Conservation (phyloP, 495 filamentous ascomycete genomes). For the Talaromyces proteolyticus region DNA sequence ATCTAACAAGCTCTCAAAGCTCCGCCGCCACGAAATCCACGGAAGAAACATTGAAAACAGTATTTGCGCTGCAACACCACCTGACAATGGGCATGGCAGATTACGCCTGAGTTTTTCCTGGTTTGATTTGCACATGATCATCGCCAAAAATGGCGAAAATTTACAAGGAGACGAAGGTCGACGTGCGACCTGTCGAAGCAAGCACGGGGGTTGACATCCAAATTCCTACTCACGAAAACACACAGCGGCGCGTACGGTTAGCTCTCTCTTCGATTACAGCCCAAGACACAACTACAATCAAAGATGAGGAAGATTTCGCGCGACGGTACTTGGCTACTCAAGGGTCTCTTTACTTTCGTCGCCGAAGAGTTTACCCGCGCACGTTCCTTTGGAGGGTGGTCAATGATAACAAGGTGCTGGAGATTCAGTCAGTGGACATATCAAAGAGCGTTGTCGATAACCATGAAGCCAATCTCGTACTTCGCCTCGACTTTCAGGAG, state of each 20-base stretch:
- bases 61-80: not conserved
- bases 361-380: slow-evolving; percentile 65
- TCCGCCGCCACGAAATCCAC: not conserved
- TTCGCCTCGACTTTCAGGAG: slow-evolving; percentile 71
- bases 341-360: slow-evolving; percentile 79
- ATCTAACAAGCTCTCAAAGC: slow-evolving; percentile 1
- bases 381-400: slow-evolving; percentile 87
- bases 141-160: slow-evolving; percentile 41
- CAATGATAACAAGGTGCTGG: slow-evolving; percentile 71
- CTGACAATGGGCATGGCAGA: not conserved
- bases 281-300: slow-evolving; percentile 32
- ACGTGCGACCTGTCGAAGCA: slow-evolving; percentile 66
- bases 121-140: not conserved
- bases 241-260: slow-evolving; percentile 37
- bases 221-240: slow-evolving; percentile 50
- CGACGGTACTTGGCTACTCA: slow-evolving; percentile 67
- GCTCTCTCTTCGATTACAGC: slow-evolving; percentile 32
- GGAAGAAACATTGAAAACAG: not conserved
- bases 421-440: slow-evolving; percentile 77
- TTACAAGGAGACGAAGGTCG: slow-evolving; percentile 83
- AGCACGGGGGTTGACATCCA: slow-evolving; percentile 67
- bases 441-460: slow-evolving; percentile 58
- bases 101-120: not conserved
- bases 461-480: slow-evolving; percentile 61
- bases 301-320: slow-evolving; percentile 71